Evolutionary conservation across 164 flowering plant species (phyloP).

Genomic region (Aristolochia californica): DNA sequence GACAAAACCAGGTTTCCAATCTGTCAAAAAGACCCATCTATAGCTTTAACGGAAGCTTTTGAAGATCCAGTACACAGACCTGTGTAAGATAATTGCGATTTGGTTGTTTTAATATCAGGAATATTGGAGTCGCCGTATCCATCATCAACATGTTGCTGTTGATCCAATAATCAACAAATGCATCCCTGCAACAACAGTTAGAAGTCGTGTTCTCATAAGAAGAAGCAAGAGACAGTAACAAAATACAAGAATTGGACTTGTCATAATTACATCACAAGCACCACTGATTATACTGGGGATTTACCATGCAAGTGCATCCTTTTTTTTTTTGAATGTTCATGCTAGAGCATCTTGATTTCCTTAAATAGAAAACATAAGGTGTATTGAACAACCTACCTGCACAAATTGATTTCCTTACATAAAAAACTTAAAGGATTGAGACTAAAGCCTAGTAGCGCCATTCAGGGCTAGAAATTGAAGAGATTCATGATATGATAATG

Average conservation of each 20-base stretch:
- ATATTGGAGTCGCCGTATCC: slow-evolving; percentile 77
- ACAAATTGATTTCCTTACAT: no score
- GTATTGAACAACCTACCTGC: no score
- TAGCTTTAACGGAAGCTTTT: neutral
- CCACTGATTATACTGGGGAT: no score
- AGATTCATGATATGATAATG: no score
- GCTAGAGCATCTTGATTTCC: neutral
- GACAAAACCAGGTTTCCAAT: no score
- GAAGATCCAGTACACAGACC: slow-evolving; percentile 30
- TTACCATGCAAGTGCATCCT: neutral
- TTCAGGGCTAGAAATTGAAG: no score
- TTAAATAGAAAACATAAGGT: no score
- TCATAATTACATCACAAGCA: no score
- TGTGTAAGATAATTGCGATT: slow-evolving; percentile 69
- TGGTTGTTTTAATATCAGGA: slow-evolving; percentile 67
- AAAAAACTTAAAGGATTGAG: no score
- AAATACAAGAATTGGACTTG: no score
- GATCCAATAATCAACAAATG: slow-evolving; percentile 86
- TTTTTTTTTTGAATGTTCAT: neutral
- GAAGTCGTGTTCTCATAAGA: neutral
- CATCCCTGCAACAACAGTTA: slow-evolving; percentile 43
- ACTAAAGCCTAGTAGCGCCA: no score
- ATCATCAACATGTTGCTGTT: slow-evolving; percentile 70
- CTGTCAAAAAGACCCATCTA: no score
- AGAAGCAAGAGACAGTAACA: neutral